Percentiles rank a stretch among this genome's conserved stretches.
Conservation (phyloP, 352 stramenopile species). For the Globisporangium cylindrosporum region DNA sequence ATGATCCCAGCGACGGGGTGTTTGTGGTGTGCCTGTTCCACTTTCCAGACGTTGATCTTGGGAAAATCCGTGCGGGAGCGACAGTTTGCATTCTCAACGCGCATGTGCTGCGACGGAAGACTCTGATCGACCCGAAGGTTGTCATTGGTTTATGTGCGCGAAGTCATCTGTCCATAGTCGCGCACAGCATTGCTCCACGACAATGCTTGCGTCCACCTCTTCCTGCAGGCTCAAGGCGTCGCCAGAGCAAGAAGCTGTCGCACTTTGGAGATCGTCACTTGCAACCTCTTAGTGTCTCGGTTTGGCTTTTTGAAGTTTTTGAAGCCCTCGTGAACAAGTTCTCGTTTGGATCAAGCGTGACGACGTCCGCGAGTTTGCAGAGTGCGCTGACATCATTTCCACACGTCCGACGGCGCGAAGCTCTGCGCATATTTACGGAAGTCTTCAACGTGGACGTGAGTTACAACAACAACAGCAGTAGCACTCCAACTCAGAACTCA, state of each 20-base stretch:
- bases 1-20: neutral
- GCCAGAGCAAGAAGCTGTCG: conserved; percentile 5
- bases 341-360: conserved; percentile 3
- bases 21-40: conserved; percentile 39
- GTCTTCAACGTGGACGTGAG: conserved; percentile 3
- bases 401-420: conserved; percentile 4
- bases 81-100: conserved; percentile 22
- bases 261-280: conserved; percentile 10
- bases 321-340: conserved; percentile 17
- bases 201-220: neutral
- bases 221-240: neutral
- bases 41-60: conserved; percentile 30
- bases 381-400: conserved; percentile 9
- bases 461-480: neutral
- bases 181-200: neutral
- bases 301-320: conserved; percentile 12
- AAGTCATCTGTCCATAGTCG: conserved; percentile 28
- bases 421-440: conserved; percentile 6
- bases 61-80: conserved; percentile 28
- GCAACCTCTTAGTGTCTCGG: conserved; percentile 5
- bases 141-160: conserved; percentile 39
- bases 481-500: neutral
- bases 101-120: conserved; percentile 35
- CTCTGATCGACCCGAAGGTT: conserved; percentile 22
- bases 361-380: neutral